Base-by-base conservation (phyloP, 2,329 filamentous ascomycete species). In the Arachnopeziza araneosa region DNA sequence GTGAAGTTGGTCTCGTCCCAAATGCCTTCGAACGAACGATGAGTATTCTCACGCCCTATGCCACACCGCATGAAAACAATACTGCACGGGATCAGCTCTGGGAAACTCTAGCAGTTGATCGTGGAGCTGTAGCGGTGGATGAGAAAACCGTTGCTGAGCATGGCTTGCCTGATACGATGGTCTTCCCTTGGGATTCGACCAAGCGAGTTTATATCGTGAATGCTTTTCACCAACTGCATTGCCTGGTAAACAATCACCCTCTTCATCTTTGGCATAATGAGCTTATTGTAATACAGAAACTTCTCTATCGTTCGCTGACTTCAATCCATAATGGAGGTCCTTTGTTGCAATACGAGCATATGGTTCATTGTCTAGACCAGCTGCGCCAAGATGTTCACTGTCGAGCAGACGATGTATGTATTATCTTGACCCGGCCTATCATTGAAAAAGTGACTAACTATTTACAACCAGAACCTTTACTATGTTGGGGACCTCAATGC, bases 211-310 rank as follows among this genome's bases (percentile, higher is more conserved):
- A 59, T 56, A 32, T 52, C 17, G 52, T 59, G 30, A 56, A 52
- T 53, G 57, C 57, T 22, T 56, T 51, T 51, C 57, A 59, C 23
- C 53, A 56, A 52, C 22, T 59, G 44, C 57, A 59, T 21, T 59
- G 57, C 32, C 36, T 59, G 10, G 57, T 56, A 50, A 19, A 53
- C 52, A 50, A 6, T 10, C 4, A 19, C n/a, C 8, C 6, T 32
- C 30, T 32, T 14, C 30, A 32, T 7, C 7, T 14, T 7, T 14
- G 30, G 14, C 30, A 32, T 32, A 32, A 7, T 32, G 30, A 32
- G 7, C 30, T 7, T 14, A 32, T 14, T 14, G 30, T n/a, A n/a
- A n/a, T 14, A 14, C 30, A 32, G 30, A 32, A 32, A 32, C 7
- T 7, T 32, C 30, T 32, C 7, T 32, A 32, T 32, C 7, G 14